These are phyloP conservation scores for Scheffersomyces quercinus DNA, from an alignment of 1,139 yeast species.

Conservation along the genomic window DNA sequence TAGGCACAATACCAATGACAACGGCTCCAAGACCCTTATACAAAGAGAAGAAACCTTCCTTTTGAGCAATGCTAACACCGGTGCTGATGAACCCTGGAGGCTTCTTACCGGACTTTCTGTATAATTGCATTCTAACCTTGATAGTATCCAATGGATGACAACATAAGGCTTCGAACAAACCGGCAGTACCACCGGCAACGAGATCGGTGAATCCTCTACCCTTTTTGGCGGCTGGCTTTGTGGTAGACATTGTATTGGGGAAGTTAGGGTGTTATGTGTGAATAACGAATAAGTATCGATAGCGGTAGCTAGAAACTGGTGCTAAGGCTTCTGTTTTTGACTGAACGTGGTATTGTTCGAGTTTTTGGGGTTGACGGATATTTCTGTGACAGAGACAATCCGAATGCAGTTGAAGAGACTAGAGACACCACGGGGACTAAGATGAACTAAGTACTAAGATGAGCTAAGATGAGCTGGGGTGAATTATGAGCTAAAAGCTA, in stretches of 20 bases:
- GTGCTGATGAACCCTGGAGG: slow-evolving; percentile 86
- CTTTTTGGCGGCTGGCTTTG: slow-evolving; percentile 28
- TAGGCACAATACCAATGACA: slow-evolving; percentile 94
- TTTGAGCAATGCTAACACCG: slow-evolving; percentile 72
- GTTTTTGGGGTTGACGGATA: no score
- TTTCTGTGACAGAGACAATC: no score
- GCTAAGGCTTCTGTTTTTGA: no score
- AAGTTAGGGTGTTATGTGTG: no score
- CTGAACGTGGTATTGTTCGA: no score
- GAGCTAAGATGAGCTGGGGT: no score
- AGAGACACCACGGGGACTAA: no score
- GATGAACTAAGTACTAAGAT: no score
- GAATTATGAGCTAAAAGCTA: no score
- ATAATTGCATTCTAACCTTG: slow-evolving; percentile 95
- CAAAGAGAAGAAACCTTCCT: slow-evolving; percentile 82
- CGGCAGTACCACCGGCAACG: slow-evolving; percentile 96
- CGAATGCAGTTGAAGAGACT: no score
- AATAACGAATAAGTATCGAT: no score
- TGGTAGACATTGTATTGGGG: not conserved
- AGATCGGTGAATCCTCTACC: slow-evolving; percentile 65
- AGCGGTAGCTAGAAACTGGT: no score
- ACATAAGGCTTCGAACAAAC: slow-evolving; percentile 91
- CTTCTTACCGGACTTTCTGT: slow-evolving; percentile 60
- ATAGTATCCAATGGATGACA: slow-evolving; percentile 96
- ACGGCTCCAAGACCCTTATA: slow-evolving; percentile 98